Base-by-base conservation (phyloP, 148 eudicot genomes). In the Euryodendron excelsum region DNA sequence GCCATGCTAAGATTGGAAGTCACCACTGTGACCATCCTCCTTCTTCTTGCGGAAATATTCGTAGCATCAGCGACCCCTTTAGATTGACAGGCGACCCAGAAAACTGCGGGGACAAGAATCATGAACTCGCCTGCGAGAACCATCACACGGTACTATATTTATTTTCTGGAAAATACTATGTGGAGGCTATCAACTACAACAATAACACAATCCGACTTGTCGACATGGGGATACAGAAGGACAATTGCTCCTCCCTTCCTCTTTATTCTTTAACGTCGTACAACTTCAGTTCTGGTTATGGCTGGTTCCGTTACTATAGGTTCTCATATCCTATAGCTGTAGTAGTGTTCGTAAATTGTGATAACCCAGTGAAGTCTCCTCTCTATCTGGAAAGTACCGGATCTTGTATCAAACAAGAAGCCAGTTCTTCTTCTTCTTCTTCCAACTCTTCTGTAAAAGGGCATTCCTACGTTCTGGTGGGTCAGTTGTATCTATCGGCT, bases 121-220 rank as follows among this genome's bases (percentile, higher is more conserved):
- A 63, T 37, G 62, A 76, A 63, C 73, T 83, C 1, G 65, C 73
- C 17, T 83, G 85, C 37, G 67, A 60, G n/a, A 72, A 76, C 68
- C 79, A 83, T 45, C 73, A 66, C 9, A 60, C 39, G 4, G 28
- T 63, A 0, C 15, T 75, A 6, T 28, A 34, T 33, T 62, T 52
- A 23, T 47, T 39, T 27, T 76, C 82, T 1, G 34, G 37, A 39
- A 70, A 55, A 25, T 69, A 21, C 73, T 44, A 69, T 21, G 73
- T 69, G 30, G 52, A 75, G 39, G 61, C 58, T 13, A 79, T 83
- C 41, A 62, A 63, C 27, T 71, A 79, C 73, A 4, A 37, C 0
- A 47, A 59, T 1, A 55, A 3, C 59, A 34, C 80, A 18, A 64
- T 83, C 2, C 44, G 77, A 30, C 1, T 83, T 17, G 41, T 72